phyloP scores from a whole-genome alignment of 208 protist genomes.

The Tritrichomonas musculus region DNA sequence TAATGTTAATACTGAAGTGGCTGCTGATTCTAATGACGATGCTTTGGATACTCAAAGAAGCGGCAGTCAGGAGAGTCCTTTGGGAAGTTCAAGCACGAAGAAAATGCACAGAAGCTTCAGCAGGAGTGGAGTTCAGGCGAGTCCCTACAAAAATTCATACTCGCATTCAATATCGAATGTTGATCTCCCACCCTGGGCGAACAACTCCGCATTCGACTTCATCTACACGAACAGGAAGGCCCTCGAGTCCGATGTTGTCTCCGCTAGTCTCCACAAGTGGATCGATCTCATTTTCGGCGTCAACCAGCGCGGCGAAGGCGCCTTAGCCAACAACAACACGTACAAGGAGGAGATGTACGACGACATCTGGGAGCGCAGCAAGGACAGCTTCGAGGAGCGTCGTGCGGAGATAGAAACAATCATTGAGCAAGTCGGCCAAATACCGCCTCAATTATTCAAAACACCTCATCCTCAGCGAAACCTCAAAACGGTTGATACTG shows the following conservation, averaged over 20 bases:
- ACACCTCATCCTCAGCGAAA: background rate
- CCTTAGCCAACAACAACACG: background rate
- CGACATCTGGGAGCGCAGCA: background rate
- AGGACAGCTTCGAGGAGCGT: background rate
- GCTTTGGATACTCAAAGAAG: too few species aligned
- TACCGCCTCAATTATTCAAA: conserved; percentile 19
- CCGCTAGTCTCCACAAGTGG: background rate
- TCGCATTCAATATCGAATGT: background rate
- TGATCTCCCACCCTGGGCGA: background rate
- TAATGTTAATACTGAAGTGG: too few species aligned
- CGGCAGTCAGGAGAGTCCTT: too few species aligned
- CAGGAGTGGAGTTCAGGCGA: too few species aligned
- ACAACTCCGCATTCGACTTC: background rate
- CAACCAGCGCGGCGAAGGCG: background rate
- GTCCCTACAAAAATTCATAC: too few species aligned
- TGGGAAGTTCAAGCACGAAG: too few species aligned
- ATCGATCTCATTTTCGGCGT: conserved; percentile 25
- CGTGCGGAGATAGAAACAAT: background rate
- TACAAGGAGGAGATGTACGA: background rate
- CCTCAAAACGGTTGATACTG: too few species aligned
- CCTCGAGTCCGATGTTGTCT: background rate
- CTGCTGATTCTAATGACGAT: too few species aligned
- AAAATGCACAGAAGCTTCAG: too few species aligned
- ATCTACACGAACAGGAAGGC: background rate
- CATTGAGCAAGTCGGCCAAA: background rate